Evolutionary conservation across 495 filamentous ascomycete species (phyloP).

Genomic region (Xanthoparmelia taractica): DNA sequence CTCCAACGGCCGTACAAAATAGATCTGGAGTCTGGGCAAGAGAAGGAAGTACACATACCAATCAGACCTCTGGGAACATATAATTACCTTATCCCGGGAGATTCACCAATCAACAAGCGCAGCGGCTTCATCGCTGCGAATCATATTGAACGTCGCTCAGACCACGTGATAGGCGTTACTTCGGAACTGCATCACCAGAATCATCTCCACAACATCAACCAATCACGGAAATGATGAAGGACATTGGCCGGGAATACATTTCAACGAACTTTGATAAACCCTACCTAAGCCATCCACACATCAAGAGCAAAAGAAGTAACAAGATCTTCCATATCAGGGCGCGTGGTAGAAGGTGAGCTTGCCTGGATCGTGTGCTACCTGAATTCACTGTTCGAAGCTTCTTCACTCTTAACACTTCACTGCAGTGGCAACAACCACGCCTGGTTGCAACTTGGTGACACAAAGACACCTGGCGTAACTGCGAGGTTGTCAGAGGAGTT

Average conservation of each 20-base stretch:
- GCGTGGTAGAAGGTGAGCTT: constrained; percentile 23
- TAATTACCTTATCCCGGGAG: constrained; percentile 14
- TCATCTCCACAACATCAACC: background rate
- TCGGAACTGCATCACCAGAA: background rate
- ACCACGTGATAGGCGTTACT: constrained; percentile 16
- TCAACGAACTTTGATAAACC: constrained; percentile 10
- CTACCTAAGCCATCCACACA: constrained; percentile 4
- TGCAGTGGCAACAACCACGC: background rate
- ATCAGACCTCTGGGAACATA: constrained; percentile 10
- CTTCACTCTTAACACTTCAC: background rate
- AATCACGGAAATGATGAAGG: constrained; percentile 14
- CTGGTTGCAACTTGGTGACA: background rate
- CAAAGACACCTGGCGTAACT: background rate
- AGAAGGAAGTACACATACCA: constrained; percentile 9
- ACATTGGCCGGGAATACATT: constrained; percentile 10
- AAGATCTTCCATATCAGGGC: constrained; percentile 11
- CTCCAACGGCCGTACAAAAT: constrained; percentile 3
- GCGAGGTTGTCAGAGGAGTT: background rate
- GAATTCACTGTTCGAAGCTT: background rate
- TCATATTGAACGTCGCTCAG: constrained; percentile 2
- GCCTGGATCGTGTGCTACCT: constrained; percentile 6
- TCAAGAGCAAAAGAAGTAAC: background rate
- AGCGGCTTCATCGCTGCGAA: constrained; percentile 9
- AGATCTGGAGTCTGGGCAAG: background rate
- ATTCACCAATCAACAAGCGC: constrained; percentile 10